Conservation (phyloP, 192 early-diverging fungal species). For the Mortierella antarctica region DNA sequence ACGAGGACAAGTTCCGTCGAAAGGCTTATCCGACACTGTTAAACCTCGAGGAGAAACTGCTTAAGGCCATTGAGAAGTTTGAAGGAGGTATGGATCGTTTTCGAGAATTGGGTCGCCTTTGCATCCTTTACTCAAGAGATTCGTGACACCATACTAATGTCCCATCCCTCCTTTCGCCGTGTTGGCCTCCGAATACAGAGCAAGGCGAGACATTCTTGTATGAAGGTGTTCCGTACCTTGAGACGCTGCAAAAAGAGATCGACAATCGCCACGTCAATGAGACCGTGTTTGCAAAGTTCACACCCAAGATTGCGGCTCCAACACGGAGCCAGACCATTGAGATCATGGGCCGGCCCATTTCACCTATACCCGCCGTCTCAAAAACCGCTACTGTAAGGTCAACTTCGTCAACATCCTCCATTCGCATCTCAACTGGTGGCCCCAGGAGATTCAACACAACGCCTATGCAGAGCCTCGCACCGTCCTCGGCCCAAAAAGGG, state of each 20-base stretch:
- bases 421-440: background rate
- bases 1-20: slow-evolving; percentile 86
- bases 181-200: background rate
- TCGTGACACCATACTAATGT: background rate
- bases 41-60: slow-evolving; percentile 68
- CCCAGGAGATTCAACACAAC: slow-evolving; percentile 6
- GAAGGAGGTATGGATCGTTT: slow-evolving; percentile 58
- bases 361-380: slow-evolving; percentile 8
- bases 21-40: slow-evolving; percentile 79
- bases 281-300: slow-evolving; percentile 61
- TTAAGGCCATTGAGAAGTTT: slow-evolving; percentile 60
- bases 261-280: slow-evolving; percentile 66
- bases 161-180: background rate
- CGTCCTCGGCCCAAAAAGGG: background rate
- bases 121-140: background rate
- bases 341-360: slow-evolving; percentile 41
- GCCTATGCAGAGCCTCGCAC: background rate
- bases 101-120: background rate
- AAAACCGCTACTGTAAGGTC: background rate
- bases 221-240: slow-evolving; percentile 24
- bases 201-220: slow-evolving; percentile 27
- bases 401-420: background rate
- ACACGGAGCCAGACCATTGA: slow-evolving; percentile 42
- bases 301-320: slow-evolving; percentile 39
- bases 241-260: slow-evolving; percentile 56